phyloP scores from a whole-genome alignment of 2,329 filamentous ascomycete species.

The Nemania sp. region DNA sequence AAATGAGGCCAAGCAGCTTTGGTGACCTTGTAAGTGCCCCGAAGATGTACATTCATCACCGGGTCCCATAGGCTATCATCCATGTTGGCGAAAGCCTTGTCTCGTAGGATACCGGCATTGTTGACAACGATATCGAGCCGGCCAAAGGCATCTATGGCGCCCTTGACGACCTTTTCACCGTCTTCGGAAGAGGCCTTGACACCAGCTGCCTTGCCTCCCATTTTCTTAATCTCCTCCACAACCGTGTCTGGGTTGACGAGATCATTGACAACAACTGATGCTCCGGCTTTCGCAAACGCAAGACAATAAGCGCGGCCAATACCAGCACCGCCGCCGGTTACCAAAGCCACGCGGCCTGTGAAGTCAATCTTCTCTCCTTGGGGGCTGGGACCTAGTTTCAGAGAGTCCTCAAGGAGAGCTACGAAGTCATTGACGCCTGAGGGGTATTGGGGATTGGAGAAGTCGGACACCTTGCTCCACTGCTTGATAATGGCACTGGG shows the following conservation, averaged over 20 bases:
- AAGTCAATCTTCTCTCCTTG: conserved; percentile 78
- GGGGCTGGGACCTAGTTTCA: conserved; percentile 75
- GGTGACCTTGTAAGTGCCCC: conserved; percentile 94
- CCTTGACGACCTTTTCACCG: conserved; percentile 88
- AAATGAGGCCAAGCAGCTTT: conserved; percentile 98
- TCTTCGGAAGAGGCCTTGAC: conserved; percentile 95
- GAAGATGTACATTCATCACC: conserved; percentile 88
- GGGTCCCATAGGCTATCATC: conserved; percentile 91
- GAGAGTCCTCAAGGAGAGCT: conserved; percentile 78
- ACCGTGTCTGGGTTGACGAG: conserved; percentile 89
- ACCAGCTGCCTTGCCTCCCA: conserved; percentile 86
- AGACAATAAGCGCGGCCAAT: conserved; percentile 91
- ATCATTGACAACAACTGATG: conserved; percentile 92
- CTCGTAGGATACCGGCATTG: conserved; percentile 95
- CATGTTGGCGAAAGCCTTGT: conserved; percentile 99
- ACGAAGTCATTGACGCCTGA: conserved; percentile 87
- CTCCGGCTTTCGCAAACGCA: conserved; percentile 83
- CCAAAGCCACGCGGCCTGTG: conserved; percentile 80
- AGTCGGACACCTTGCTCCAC: conserved; percentile 88
- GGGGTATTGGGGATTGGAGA: conserved; percentile 81
- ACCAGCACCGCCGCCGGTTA: conserved; percentile 87
- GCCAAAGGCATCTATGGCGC: conserved; percentile 89
- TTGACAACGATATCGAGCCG: conserved; percentile 95
- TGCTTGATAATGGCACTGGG: conserved; percentile 85
- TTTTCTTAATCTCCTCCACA: conserved; percentile 88